Evolutionary conservation across 106 monocot species (phyloP), one percentile per base, ranked within the genome.

Genomic region (Dendrobium nobile): DNA sequence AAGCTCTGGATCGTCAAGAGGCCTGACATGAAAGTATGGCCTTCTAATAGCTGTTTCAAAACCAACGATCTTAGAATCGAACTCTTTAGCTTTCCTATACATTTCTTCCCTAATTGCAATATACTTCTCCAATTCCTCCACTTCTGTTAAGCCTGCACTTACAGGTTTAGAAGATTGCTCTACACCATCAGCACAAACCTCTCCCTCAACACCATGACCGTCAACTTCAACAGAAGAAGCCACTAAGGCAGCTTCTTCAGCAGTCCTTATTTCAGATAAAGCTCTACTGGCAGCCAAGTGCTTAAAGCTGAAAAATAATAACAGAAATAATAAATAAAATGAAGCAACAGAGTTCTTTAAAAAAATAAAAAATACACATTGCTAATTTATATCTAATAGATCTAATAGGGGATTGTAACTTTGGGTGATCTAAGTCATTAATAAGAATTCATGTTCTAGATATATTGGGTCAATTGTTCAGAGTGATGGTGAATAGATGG

Each of bases 81-180:
- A 91, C 89, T 98, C 92, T 86, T 92, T 98, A 86, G 97, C 92
- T 90, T 92, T 98, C 79, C 91, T 98, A 89, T 94, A 98, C 88
- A 98, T 87, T 73, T 98, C 97, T 86, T 98, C 97, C 88, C 97
- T 98, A 79, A 91, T 82, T 85, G 87, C 85, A 76, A 92, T 79
- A 88, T 91, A 98, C 87, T 95, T 98, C 87, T 91, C 94, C 88
- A 92, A 80, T 81, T 95, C 88, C 77, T 92, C 92, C 75, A 85
- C 86, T 82, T 91, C 95, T 83, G 92, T 82, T 88, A 88, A 90
- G 45, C 87, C 87, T 72, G 83, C 86, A 88, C 82, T 90, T 92
- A 88, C 85, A 40, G 85, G 82, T 84, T 90, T 84, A 82, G 86
- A 48, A 82, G 88, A 45, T 77, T 88, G 80, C 77, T 96, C 89